Conservation (phyloP, 345 rosid genomes). For the Zanthoxylum bungeanum region DNA sequence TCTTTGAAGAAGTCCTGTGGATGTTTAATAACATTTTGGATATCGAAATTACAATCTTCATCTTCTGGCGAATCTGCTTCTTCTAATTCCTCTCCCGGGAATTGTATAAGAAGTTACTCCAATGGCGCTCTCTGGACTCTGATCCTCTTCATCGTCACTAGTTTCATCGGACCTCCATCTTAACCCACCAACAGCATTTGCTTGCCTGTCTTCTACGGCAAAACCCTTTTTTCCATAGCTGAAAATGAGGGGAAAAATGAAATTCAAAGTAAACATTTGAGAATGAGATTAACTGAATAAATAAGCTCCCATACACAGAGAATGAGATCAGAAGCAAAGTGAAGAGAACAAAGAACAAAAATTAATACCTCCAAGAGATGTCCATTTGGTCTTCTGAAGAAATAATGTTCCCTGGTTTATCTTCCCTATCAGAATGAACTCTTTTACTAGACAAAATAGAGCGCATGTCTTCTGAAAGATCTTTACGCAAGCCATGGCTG, state of each 20-base stretch:
- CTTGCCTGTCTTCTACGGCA: conserved; percentile 32
- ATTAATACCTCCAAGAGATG: conserved; percentile 51
- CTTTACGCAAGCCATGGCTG: conserved; percentile 30
- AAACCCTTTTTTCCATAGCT: conserved; percentile 38
- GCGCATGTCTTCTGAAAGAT: conserved; percentile 28
- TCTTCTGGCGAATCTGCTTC: conserved; percentile 65
- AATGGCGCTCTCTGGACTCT: conserved; percentile 25
- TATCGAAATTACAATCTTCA: conserved; percentile 22
- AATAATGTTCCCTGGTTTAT: conserved; percentile 22
- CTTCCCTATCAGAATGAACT: conserved; percentile 39
- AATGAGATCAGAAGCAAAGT: background rate
- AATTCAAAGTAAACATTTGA: background rate
- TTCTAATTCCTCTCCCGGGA: conserved; percentile 43
- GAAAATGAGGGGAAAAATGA: conserved; percentile 2
- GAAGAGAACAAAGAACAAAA: background rate
- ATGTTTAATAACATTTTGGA: background rate
- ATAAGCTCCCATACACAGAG: background rate
- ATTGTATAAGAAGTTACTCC: conserved; percentile 31
- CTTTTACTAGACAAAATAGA: conserved; percentile 38
- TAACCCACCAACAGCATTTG: conserved; percentile 33
- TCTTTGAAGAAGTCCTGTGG: background rate
- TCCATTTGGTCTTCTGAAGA: conserved; percentile 54
- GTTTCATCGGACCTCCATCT: conserved; percentile 94
- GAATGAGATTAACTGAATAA: background rate
- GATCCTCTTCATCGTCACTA: conserved; percentile 76